Evolutionary conservation across 1,139 yeast genomes (phyloP).

Genomic region (Hansenula anomala): DNA sequence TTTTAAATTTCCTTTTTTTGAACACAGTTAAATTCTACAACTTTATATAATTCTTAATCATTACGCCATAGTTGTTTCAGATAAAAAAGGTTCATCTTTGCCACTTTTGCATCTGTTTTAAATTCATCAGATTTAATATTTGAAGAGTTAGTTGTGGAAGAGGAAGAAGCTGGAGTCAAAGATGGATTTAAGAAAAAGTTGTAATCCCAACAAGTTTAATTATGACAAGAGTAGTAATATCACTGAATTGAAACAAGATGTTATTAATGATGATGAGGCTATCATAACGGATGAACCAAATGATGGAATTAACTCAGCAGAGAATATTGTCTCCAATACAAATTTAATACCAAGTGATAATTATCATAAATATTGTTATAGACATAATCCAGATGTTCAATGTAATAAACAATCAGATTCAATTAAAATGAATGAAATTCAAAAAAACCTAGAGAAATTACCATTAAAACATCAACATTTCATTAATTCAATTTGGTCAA

Average conservation of each 20-base stretch:
- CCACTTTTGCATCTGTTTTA: too few species aligned
- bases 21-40: not conserved
- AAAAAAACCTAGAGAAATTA: slow-evolving; percentile 50
- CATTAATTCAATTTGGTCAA: slow-evolving; percentile 72
- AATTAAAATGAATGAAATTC: slow-evolving; percentile 53
- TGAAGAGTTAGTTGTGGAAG: not conserved
- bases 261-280: not conserved
- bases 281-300: not conserved
- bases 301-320: too few species aligned
- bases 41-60: not conserved
- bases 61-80: not conserved
- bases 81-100: too few species aligned
- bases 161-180: too few species aligned
- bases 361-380: slow-evolving; percentile 70
- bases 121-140: too few species aligned
- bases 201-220: not conserved
- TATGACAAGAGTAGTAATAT: not conserved
- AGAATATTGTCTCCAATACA: not conserved
- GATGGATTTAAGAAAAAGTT: slow-evolving; percentile 8
- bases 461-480: slow-evolving; percentile 66
- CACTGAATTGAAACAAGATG: not conserved
- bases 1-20: not conserved
- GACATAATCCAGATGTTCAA: slow-evolving; percentile 84
- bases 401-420: slow-evolving; percentile 72
- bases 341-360: slow-evolving; percentile 32